A percentile compares a stretch with the other conserved stretches of the same genome.
These are phyloP conservation scores for Magnolia kwangsiensis DNA, from an alignment of 164 flowering plant species.

Conservation along the genomic window DNA sequence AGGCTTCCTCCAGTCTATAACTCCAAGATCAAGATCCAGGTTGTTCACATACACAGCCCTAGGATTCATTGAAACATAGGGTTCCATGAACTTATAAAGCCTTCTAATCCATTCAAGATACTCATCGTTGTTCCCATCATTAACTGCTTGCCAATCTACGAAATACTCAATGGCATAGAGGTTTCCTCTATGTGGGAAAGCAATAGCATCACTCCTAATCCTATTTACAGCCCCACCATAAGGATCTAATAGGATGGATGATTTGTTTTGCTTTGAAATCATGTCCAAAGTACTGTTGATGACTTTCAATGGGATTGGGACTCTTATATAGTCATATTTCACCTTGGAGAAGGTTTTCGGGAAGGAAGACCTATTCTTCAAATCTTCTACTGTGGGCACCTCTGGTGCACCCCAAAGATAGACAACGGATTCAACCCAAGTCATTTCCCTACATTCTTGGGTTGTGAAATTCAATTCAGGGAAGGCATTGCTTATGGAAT, in stretches of 20 bases:
- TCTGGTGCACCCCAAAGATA: conserved; percentile 9
- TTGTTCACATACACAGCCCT: conserved; percentile 24
- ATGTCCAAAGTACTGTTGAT: conserved; percentile 5
- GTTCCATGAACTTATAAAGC: conserved; percentile 21
- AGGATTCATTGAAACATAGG: conserved; percentile 19
- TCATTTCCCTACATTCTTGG: conserved; percentile 22
- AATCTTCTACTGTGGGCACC: conserved; percentile 7
- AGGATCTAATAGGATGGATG: conserved; percentile 23
- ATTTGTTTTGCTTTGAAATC: conserved; percentile 18
- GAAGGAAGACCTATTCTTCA: conserved; percentile 16
- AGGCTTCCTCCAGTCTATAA: background rate
- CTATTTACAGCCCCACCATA: conserved; percentile 21
- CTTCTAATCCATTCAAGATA: conserved; percentile 16
- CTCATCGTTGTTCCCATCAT: background rate
- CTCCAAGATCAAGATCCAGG: conserved; percentile 29
- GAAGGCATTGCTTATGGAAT: conserved; percentile 6
- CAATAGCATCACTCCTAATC: conserved; percentile 8
- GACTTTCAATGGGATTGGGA: conserved; percentile 11
- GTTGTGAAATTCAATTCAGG: conserved; percentile 14
- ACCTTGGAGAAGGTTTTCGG: conserved; percentile 19
- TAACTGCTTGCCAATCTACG: conserved; percentile 20
- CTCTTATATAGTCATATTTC: conserved; percentile 23
- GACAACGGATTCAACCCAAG: conserved; percentile 18
- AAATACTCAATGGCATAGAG: conserved; percentile 22
- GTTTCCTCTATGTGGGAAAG: conserved; percentile 28